phyloP scores from a whole-genome alignment of 768 basidiomycete species.

The Leccinum pellstonianum region DNA sequence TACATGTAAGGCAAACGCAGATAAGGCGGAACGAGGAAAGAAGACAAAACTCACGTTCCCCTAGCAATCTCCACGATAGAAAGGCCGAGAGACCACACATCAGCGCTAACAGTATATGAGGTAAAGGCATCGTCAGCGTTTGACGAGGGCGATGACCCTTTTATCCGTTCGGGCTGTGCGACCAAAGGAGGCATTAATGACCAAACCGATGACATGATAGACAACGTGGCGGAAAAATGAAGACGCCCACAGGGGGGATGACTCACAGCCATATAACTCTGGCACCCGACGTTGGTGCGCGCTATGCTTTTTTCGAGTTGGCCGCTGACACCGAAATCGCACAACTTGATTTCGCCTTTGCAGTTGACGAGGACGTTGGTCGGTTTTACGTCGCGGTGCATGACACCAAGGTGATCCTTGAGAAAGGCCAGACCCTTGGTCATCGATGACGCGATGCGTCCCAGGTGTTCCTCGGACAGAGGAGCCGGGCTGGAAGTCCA shows the following conservation, averaged over 20 bases:
- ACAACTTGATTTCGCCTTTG: constrained; percentile 89
- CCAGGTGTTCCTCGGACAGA: constrained; percentile 76
- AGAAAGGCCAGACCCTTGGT: constrained; percentile 90
- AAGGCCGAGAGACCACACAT: constrained; percentile 96
- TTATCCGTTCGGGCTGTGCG: constrained; percentile 87
- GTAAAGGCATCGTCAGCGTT: constrained; percentile 33
- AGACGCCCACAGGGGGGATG: constrained; percentile 2
- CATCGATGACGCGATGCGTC: constrained; percentile 78
- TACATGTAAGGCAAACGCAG: constrained; percentile 2
- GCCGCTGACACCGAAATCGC: constrained; percentile 98
- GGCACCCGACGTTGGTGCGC: constrained; percentile 98
- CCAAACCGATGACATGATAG: neutral
- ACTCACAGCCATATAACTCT: constrained; percentile 96
- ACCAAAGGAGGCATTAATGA: constrained; percentile 1
- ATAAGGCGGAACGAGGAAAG: neutral
- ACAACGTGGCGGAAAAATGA: constrained; percentile 1
- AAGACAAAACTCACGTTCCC: constrained; percentile 43
- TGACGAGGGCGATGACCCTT: constrained; percentile 69
- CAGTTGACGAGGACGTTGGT: constrained; percentile 91
- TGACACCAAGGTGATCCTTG: constrained; percentile 91
- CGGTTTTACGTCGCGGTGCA: constrained; percentile 86
- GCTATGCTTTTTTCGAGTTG: constrained; percentile 95
- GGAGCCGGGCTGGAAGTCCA: constrained; percentile 37
- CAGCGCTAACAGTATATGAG: constrained; percentile 92
- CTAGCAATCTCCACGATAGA: constrained; percentile 91